A percentile compares a stretch with the other conserved stretches of the same genome.
These are phyloP conservation scores for Blastobotrys peoriensis DNA, from an alignment of 805 yeast species.

Conservation along the genomic window DNA sequence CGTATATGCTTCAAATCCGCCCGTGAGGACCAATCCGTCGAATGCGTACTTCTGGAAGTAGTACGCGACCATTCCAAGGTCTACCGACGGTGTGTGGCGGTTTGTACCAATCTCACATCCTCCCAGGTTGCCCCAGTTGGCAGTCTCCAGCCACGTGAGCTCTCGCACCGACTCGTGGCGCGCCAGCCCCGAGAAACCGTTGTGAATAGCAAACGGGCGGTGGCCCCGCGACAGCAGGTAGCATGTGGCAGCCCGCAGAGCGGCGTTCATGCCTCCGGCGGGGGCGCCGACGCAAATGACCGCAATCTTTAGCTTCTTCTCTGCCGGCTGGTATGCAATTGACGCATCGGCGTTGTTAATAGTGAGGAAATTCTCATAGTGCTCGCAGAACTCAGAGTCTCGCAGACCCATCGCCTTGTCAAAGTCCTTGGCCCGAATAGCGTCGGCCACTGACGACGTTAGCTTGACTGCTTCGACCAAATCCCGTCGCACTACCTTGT, in stretches of 20 bases:
- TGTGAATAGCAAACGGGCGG: constrained; percentile 80
- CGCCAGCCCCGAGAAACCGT: constrained; percentile 88
- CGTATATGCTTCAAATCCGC: constrained; percentile 96
- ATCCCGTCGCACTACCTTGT: constrained; percentile 77
- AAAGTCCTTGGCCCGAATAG: constrained; percentile 73
- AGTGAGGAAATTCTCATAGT: constrained; percentile 63
- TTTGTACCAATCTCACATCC: constrained; percentile 98
- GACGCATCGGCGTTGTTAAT: constrained; percentile 65
- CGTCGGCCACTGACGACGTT: constrained; percentile 86
- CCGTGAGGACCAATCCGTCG: constrained; percentile 86
- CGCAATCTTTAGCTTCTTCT: constrained; percentile 66
- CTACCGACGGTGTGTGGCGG: constrained; percentile 74
- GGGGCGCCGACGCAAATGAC: constrained; percentile 95
- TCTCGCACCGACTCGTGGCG: constrained; percentile 79
- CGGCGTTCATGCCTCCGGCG: constrained; percentile 93
- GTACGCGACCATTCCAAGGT: constrained; percentile 86
- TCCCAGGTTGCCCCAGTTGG: constrained; percentile 82
- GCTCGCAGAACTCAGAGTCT: constrained; percentile 82
- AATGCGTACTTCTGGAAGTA: constrained; percentile 83
- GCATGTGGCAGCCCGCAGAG: constrained; percentile 82
- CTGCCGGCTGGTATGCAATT: constrained; percentile 51
- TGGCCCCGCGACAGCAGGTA: constrained; percentile 90
- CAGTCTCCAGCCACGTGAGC: constrained; percentile 78
- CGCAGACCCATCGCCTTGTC: constrained; percentile 81
- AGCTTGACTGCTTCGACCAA: constrained; percentile 83